Base-by-base conservation (phyloP, 129 eudicot species). In the Flaveria trinervia region DNA sequence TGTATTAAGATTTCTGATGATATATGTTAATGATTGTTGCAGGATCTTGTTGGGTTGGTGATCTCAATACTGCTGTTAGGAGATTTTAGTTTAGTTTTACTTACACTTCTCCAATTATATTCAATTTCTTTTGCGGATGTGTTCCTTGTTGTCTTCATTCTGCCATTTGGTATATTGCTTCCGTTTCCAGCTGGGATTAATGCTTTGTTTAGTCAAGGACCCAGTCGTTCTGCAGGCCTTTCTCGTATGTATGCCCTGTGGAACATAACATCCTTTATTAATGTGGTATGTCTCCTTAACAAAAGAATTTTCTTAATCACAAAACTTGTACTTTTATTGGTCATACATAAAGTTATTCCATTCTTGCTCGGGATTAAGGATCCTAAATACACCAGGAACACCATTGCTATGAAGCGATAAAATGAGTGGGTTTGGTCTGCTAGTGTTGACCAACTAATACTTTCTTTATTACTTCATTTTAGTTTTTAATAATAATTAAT, bases 1-100 rank as follows among this genome's bases (percentile, higher is more conserved):
- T 28, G 67, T 55, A 61, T 76, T 30, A 56, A 69, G 41, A 33
- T 68, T 43, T 78, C 43, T 70, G 62, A 78, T 59, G 51, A 4
- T 26, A 61, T 52, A 36, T 4, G 61, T 68, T 70, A 15, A 65
- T 45, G 30, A 16, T 72, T 83, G 71, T 36, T 88, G 89, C 89
- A 90, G 96, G 96, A 90, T 82, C 89, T 90, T 82, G 96, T 90
- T 79, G 96, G 96, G 17, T 76, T 90, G 92, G 86, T 90, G 39
- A 88, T 90, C 69, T 90, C 96, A 0, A 84, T 90, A 72, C 83
- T 90, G 51, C 89, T 90, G 23, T 82, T 90, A 55, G 96, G 96
- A 66, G 96, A 88, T 77, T 90, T 90, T 83, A 88, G 92, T 75
- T 75, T 90, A 84, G 96, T 88, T 50, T 84, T 90, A 85, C 92